These are phyloP conservation scores for Clarireedia sp. DNA, from an alignment of 2,329 filamentous ascomycete genomes.

Conservation along the genomic window DNA sequence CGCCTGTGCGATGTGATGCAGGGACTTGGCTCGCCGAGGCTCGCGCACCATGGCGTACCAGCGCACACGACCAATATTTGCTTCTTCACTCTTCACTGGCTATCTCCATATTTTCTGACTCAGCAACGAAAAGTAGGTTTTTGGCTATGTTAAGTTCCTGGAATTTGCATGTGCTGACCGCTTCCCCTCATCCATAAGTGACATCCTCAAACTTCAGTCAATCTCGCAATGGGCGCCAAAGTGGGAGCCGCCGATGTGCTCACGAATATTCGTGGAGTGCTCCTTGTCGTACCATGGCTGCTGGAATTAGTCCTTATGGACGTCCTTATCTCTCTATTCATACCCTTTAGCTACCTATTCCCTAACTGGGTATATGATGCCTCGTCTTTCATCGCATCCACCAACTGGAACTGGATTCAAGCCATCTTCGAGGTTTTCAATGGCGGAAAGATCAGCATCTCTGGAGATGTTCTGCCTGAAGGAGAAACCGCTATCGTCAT, in stretches of 20 bases:
- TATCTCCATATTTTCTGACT: slow-evolving; percentile 7
- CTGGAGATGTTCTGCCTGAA: slow-evolving; percentile 42
- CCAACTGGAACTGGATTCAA: slow-evolving; percentile 51
- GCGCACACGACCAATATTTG: no score
- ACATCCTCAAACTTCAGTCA: neutral
- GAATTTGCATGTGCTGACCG: slow-evolving; percentile 1
- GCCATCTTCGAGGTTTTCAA: slow-evolving; percentile 47
- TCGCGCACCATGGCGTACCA: no score
- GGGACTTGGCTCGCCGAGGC: no score
- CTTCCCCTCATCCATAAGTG: neutral
- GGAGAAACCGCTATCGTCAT: slow-evolving; percentile 54
- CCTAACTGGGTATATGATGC: slow-evolving; percentile 45
- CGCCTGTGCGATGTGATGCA: no score
- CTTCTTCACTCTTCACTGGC: neutral
- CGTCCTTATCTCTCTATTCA: slow-evolving; percentile 40
- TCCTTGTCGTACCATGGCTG: slow-evolving; percentile 44
- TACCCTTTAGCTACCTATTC: slow-evolving; percentile 39
- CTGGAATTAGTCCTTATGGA: slow-evolving; percentile 44
- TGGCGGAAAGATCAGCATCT: slow-evolving; percentile 43
- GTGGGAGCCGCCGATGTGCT: neutral
- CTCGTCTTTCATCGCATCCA: slow-evolving; percentile 46
- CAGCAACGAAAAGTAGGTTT: neutral
- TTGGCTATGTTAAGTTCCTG: neutral
- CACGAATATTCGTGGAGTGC: slow-evolving; percentile 36
- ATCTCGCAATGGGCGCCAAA: neutral